Evolutionary conservation across 345 rosid species (phyloP).

Genomic region (Cardamine chenopodiifolia): DNA sequence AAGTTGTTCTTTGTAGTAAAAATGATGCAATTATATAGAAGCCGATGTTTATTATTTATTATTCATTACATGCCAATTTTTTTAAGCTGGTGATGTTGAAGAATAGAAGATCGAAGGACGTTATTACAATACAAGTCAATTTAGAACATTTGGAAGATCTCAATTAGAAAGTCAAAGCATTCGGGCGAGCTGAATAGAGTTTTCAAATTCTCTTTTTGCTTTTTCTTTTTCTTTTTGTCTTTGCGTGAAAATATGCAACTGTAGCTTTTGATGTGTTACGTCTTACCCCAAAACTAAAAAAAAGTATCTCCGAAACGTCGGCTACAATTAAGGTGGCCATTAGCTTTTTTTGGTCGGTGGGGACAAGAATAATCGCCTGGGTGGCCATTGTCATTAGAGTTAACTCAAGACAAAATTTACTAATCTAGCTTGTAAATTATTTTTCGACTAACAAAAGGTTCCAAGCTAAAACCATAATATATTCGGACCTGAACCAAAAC

Average conservation of each 20-base stretch:
- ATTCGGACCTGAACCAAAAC: no score
- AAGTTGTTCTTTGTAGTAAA: not conserved
- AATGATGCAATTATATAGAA: not conserved
- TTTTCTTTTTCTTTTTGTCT: not conserved
- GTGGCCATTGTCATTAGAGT: constrained; percentile 1
- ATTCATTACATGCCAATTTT: not conserved
- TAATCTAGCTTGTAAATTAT: no score
- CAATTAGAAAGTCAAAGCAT: constrained; percentile 20
- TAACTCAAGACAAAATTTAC: no score
- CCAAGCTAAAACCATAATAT: no score
- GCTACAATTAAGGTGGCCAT: constrained; percentile 15
- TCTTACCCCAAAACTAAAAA: not conserved
- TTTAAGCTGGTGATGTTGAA: not conserved
- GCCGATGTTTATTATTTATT: not conserved
- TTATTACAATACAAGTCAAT: constrained; percentile 17
- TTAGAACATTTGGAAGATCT: not conserved
- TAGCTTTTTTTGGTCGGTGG: constrained; percentile 29
- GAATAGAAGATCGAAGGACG: not conserved
- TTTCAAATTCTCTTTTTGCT: not conserved
- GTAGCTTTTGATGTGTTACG: constrained; percentile 20
- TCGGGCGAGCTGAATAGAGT: constrained; percentile 5
- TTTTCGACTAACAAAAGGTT: no score
- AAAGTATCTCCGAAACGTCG: constrained; percentile 27
- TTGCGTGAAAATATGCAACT: not conserved
- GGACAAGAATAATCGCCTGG: not conserved